Evolutionary conservation across 352 stramenopile genomes (phyloP).

Genomic region (Phytopythium kandeliae): DNA sequence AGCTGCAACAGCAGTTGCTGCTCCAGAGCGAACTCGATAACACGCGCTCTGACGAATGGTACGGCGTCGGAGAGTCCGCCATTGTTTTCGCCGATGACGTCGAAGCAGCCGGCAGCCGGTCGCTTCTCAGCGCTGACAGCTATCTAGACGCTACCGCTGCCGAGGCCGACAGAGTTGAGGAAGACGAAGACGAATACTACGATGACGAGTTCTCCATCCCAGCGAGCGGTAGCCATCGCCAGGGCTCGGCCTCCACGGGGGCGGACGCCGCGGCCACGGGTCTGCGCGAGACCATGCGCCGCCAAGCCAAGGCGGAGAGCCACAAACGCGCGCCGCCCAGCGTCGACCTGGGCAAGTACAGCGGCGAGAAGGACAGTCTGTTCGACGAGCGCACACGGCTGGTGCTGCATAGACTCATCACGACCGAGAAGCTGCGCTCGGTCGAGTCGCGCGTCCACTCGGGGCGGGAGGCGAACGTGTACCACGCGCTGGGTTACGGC

Average conservation of each 20-base stretch:
- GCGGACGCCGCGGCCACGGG: conserved; percentile 16
- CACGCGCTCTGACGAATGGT: conserved; percentile 5
- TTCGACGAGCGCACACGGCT: conserved; percentile 48
- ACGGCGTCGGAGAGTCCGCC: conserved; percentile 8
- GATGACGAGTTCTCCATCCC: conserved; percentile 12
- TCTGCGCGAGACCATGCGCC: conserved; percentile 25
- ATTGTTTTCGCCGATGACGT: not conserved
- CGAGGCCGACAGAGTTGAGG: not conserved
- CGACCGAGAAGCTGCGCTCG: conserved; percentile 22
- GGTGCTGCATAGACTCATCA: conserved; percentile 45
- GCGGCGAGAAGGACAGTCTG: conserved; percentile 26
- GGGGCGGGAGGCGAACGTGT: conserved; percentile 41
- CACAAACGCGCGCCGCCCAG: conserved; percentile 11
- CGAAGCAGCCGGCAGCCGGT: not conserved
- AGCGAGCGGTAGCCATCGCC: conserved; percentile 8
- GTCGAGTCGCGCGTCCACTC: conserved; percentile 43
- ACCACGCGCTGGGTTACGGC: conserved; percentile 29
- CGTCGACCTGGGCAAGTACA: conserved; percentile 21
- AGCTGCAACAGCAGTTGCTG: conserved; percentile 24
- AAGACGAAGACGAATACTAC: conserved; percentile 15
- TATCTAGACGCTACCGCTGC: conserved; percentile 16
- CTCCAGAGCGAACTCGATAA: not conserved
- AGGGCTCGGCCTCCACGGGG: conserved; percentile 4
- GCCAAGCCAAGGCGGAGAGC: conserved; percentile 20
- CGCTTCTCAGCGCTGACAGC: conserved; percentile 1